Evolutionary conservation across 2,329 filamentous ascomycete species (phyloP), one percentile per base, ranked within the genome.

Genomic region (Fusarium verrucosum): DNA sequence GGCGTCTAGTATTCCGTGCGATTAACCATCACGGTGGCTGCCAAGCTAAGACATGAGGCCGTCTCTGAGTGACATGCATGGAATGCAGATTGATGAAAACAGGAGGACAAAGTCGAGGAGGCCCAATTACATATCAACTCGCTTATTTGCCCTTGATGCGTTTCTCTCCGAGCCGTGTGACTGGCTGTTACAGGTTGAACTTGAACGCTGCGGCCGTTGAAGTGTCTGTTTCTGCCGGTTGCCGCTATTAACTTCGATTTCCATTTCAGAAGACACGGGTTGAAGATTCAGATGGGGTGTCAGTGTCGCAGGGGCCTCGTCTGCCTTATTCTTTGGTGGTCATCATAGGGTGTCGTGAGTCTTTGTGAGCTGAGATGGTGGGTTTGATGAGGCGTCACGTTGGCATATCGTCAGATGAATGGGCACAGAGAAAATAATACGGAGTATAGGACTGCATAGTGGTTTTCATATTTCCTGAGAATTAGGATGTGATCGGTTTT

Each of bases 81-180:
- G 60, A 63, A 63, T 63, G 58, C 14, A 35, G 16, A 35, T 38
- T 7, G 26, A 63, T 38, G 52, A 33, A 47, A 63, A 38, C 33
- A 58, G 52, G 10, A 47, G 52, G 5, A 40, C 7, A 42, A 7
- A 50, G 7, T 25, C 16, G 11, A n/a, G 17, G 4, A 28, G 19
- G 22, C n/a, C 35, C 35, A 51, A 58, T 32, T 16, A 20, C 9
- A 23, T 14, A 9, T 9, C n/a, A 10, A 40, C 0, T 54, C 23
- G 52, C 20, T 47, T 38, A 62, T 47, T 47, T 33, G 17, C 35
- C 20, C 36, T 45, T 17, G 6, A 30, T 45, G 10, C 17, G 46
- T 42, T 17, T 28, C 44, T 38, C 36, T 8, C n/a, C 14, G 14
- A 40, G 19, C 41, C 13, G 38, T 45, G 35, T 26, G 20, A 26